A percentile compares a stretch with the other conserved stretches of the same genome.
These are phyloP conservation scores for Plenodomus lindquistii DNA, from an alignment of 2,329 filamentous ascomycete species.

Conservation along the genomic window DNA sequence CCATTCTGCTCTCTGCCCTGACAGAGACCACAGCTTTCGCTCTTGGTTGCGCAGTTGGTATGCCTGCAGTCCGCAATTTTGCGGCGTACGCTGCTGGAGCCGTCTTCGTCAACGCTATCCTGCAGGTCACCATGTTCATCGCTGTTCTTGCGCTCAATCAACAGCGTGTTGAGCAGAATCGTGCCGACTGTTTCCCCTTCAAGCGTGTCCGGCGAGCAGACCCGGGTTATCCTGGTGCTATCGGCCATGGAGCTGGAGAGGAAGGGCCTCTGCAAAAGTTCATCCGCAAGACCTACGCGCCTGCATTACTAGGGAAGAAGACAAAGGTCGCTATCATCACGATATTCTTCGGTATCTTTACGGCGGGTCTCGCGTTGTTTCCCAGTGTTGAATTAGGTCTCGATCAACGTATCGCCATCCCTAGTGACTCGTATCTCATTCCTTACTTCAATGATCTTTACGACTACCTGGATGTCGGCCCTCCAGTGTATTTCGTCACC, in stretches of 20 bases:
- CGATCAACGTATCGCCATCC: slow-evolving; percentile 93
- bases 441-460: slow-evolving; percentile 96
- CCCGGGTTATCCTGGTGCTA: slow-evolving; percentile 66
- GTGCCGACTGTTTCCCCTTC: slow-evolving; percentile 92
- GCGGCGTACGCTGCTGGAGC: slow-evolving; percentile 94
- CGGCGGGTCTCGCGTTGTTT: slow-evolving; percentile 80
- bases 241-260: slow-evolving; percentile 75
- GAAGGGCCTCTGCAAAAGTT: slow-evolving; percentile 84
- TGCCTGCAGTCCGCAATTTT: slow-evolving; percentile 98
- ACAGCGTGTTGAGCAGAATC: slow-evolving; percentile 80
- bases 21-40: slow-evolving; percentile 95
- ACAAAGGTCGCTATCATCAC: slow-evolving; percentile 76
- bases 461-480: slow-evolving; percentile 85
- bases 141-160: slow-evolving; percentile 92
- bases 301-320: slow-evolving; percentile 76
- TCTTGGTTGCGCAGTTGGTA: slow-evolving; percentile 89
- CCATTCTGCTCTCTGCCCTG: slow-evolving; percentile 90
- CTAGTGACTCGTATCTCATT: slow-evolving; percentile 91
- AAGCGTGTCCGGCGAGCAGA: slow-evolving; percentile 77
- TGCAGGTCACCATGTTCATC: slow-evolving; percentile 97
- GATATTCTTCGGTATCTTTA: slow-evolving; percentile 84
- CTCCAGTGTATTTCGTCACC: slow-evolving; percentile 95
- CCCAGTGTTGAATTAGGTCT: slow-evolving; percentile 84
- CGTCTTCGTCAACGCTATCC: slow-evolving; percentile 93
- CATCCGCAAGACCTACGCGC: slow-evolving; percentile 88